Conservation (phyloP, 495 filamentous ascomycete genomes). For the Neurospora sp. region DNA sequence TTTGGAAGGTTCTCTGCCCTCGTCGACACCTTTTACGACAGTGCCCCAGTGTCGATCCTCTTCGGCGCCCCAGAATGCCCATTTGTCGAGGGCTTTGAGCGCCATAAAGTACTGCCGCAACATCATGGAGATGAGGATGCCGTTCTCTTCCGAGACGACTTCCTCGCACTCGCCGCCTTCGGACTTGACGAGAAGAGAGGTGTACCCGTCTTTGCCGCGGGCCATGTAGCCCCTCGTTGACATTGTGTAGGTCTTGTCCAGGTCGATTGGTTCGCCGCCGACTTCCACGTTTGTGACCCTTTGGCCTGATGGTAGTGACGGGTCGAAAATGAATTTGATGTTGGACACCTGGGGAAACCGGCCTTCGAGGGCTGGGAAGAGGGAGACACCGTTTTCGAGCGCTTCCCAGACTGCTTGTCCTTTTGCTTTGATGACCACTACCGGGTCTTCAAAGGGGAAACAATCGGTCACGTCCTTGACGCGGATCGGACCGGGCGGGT, state of each 20-base stretch:
- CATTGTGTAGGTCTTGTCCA: conserved; percentile 51
- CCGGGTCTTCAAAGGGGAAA: conserved; percentile 89
- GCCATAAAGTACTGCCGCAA: conserved; percentile 84
- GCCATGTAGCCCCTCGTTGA: conserved; percentile 79
- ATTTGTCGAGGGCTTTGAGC: conserved; percentile 65
- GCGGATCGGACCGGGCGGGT: conserved; percentile 63
- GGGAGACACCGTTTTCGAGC: conserved; percentile 70
- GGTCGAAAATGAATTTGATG: conserved; percentile 62
- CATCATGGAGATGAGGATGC: conserved; percentile 72
- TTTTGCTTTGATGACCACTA: conserved; percentile 59
- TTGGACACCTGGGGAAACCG: conserved; percentile 75
- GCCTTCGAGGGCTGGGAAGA: conserved; percentile 75
- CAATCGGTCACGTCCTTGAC: conserved; percentile 70
- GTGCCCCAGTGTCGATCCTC: conserved; percentile 51
- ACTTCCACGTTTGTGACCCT: conserved; percentile 56
- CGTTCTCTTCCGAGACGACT: conserved; percentile 74
- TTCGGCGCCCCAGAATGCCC: conserved; percentile 51
- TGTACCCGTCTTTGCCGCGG: conserved; percentile 74
- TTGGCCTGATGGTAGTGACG: conserved; percentile 43
- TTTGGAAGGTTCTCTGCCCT: background rate
- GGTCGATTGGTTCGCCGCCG: conserved; percentile 46
- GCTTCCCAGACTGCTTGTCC: conserved; percentile 63
- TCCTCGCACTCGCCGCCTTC: conserved; percentile 67
- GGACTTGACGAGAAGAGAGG: conserved; percentile 54
- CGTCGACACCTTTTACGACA: conserved; percentile 41